Percentiles rank a stretch among this genome's conserved stretches.
These are phyloP conservation scores for Talaromyces proteolyticus DNA, from an alignment of 495 filamentous ascomycete genomes.

Conservation along the genomic window DNA sequence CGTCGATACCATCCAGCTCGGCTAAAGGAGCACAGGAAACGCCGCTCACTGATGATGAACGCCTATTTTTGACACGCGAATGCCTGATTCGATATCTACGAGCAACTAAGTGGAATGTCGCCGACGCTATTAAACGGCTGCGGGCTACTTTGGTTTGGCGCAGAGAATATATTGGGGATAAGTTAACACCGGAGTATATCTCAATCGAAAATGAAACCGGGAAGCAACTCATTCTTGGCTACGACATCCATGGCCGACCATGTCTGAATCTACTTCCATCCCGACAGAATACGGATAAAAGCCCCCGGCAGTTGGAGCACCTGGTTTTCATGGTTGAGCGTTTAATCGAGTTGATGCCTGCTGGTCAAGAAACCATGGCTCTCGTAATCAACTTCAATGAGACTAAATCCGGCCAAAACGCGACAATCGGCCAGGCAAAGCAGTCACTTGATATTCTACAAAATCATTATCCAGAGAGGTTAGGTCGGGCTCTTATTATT, in stretches of 20 bases:
- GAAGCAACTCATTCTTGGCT: conserved; percentile 86
- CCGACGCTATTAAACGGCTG: conserved; percentile 71
- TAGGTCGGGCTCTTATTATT: conserved; percentile 83
- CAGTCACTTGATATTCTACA: conserved; percentile 84
- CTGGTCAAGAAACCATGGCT: conserved; percentile 78
- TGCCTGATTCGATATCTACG: conserved; percentile 90
- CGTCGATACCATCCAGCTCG: conserved; percentile 56
- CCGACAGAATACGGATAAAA: conserved; percentile 85
- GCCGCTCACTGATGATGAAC: conserved; percentile 73
- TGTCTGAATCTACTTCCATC: conserved; percentile 87
- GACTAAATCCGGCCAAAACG: conserved; percentile 67
- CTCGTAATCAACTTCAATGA: conserved; percentile 87
- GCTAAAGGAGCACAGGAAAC: conserved; percentile 51
- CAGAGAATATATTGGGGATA: conserved; percentile 74
- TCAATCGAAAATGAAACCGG: conserved; percentile 90
- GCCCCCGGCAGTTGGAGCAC: conserved; percentile 87
- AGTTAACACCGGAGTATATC: conserved; percentile 75
- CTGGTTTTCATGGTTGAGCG: conserved; percentile 94
- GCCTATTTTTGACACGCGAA: conserved; percentile 84
- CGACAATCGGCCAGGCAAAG: conserved; percentile 66
- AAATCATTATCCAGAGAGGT: conserved; percentile 86
- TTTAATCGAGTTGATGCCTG: conserved; percentile 77
- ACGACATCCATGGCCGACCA: conserved; percentile 73
- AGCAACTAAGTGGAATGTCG: conserved; percentile 82
- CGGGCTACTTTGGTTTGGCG: conserved; percentile 81